phyloP scores from a whole-genome alignment of 2,329 filamentous ascomycete species.

The Cryphonectria carpinicola region DNA sequence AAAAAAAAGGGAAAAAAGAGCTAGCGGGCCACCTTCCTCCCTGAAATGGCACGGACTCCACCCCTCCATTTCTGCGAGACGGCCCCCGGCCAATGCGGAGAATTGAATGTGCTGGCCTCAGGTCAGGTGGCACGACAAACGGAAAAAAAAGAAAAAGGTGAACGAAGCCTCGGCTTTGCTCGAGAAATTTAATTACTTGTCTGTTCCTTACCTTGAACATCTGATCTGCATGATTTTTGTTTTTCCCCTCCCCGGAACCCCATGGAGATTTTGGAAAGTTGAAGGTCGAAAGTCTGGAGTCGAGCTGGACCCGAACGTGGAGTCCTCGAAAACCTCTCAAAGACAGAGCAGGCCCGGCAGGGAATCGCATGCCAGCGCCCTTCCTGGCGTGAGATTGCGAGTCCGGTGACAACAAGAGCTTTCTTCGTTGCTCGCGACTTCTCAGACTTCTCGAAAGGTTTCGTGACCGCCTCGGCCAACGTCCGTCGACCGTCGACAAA shows the following conservation, averaged over 20 bases:
- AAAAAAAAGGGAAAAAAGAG: not conserved
- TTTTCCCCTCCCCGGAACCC: not conserved
- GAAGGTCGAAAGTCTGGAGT: not conserved
- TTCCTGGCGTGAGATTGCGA: slow-evolving; percentile 4
- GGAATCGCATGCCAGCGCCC: slow-evolving; percentile 3
- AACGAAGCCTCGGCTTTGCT: not conserved
- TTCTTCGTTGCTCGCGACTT: slow-evolving; percentile 4
- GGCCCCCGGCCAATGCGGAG: not conserved
- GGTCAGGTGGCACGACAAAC: slow-evolving; percentile 1
- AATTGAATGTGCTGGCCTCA: not conserved
- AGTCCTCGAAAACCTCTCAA: not conserved
- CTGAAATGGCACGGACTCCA: not conserved
- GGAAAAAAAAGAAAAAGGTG: not conserved
- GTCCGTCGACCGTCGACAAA: slow-evolving; percentile 21
- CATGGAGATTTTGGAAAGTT: not conserved
- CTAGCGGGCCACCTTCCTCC: not conserved
- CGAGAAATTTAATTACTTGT: not conserved
- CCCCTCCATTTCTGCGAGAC: not conserved
- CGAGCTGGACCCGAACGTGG: not conserved
- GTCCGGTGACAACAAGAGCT: slow-evolving; percentile 5
- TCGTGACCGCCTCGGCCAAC: slow-evolving; percentile 8
- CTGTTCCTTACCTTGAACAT: not conserved
- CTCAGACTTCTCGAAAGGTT: slow-evolving; percentile 3
- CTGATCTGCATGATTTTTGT: not conserved
- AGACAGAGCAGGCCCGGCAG: not conserved